phyloP scores from a whole-genome alignment of 2,329 filamentous ascomycete genomes.

The Amesomyces nigricolor region DNA sequence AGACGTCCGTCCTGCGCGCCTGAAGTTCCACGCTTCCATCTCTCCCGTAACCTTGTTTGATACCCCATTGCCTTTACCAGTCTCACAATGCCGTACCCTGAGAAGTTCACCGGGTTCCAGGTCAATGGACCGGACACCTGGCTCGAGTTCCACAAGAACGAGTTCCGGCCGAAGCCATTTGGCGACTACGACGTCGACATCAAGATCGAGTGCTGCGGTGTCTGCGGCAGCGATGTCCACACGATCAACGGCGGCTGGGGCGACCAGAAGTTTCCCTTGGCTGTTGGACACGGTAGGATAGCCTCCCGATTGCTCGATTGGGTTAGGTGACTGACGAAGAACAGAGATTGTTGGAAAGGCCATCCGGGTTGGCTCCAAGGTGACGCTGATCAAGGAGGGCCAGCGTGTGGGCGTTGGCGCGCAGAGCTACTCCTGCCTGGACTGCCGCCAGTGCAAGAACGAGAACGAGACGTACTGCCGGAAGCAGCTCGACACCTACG shows the following conservation, averaged over 20 bases:
- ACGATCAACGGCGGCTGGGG: constrained; percentile 66
- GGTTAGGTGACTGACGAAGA: not conserved
- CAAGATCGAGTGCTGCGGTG: constrained; percentile 75
- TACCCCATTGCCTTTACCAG: not conserved
- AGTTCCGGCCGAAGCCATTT: constrained; percentile 81
- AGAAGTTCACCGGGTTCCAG: constrained; percentile 58
- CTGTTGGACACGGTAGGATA: constrained; percentile 57
- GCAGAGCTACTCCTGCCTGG: constrained; percentile 58
- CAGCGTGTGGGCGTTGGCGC: constrained; percentile 65
- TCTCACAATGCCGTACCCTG: constrained; percentile 47
- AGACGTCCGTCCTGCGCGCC: not conserved
- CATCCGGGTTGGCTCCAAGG: constrained; percentile 60
- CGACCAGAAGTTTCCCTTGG: constrained; percentile 54
- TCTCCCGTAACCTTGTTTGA: not conserved
- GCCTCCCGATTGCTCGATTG: not conserved
- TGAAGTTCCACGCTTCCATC: not conserved
- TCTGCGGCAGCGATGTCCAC: constrained; percentile 68
- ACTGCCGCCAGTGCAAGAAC: constrained; percentile 59
- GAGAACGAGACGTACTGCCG: constrained; percentile 65
- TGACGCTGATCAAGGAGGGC: constrained; percentile 54
- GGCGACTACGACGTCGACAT: constrained; percentile 83
- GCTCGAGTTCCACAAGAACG: constrained; percentile 60
- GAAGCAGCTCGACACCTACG: constrained; percentile 56
- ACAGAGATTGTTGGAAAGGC: constrained; percentile 65
- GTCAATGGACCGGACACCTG: constrained; percentile 49